Evolutionary conservation across 2,329 filamentous ascomycete genomes (phyloP).

Genomic region (Trichoderma polysporum): DNA sequence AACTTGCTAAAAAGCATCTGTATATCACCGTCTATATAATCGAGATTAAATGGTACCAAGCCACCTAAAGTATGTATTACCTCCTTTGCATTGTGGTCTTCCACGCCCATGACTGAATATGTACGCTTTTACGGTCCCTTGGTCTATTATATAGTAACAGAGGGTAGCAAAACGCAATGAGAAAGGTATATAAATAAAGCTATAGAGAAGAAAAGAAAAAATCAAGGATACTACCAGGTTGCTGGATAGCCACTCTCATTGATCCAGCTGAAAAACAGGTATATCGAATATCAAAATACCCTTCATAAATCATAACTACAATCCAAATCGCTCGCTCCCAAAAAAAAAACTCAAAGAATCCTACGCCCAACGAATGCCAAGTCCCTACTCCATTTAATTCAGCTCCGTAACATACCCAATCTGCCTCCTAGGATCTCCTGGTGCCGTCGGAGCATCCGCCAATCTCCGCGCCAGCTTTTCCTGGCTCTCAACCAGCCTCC

Average conservation of each 20-base stretch:
- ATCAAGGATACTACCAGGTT: not conserved
- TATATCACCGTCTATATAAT: too few relatives aligned
- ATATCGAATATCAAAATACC: not conserved
- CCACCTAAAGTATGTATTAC: too few relatives aligned
- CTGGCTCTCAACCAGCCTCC: slow-evolving; percentile 51
- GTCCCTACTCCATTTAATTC: slow-evolving; percentile 32
- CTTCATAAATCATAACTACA: not conserved
- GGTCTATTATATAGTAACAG: too few relatives aligned
- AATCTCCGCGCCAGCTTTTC: slow-evolving; percentile 44
- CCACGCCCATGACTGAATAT: too few relatives aligned
- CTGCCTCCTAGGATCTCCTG: slow-evolving; percentile 42
- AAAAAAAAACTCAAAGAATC: not conserved
- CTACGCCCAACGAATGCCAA: not conserved
- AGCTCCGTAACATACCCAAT: slow-evolving; percentile 59
- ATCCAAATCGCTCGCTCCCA: not conserved
- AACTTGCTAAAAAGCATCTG: not conserved
- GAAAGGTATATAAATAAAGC: too few relatives aligned
- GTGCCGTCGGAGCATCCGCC: slow-evolving; percentile 38
- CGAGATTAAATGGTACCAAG: too few relatives aligned
- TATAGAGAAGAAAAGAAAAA: too few relatives aligned
- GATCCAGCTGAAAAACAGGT: not conserved
- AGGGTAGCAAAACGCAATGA: too few relatives aligned
- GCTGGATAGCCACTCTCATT: not conserved
- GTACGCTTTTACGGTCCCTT: too few relatives aligned
- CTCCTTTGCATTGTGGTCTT: too few relatives aligned